phyloP scores from a whole-genome alignment of 2,329 filamentous ascomycete species.

The Cytospora schulzeri region DNA sequence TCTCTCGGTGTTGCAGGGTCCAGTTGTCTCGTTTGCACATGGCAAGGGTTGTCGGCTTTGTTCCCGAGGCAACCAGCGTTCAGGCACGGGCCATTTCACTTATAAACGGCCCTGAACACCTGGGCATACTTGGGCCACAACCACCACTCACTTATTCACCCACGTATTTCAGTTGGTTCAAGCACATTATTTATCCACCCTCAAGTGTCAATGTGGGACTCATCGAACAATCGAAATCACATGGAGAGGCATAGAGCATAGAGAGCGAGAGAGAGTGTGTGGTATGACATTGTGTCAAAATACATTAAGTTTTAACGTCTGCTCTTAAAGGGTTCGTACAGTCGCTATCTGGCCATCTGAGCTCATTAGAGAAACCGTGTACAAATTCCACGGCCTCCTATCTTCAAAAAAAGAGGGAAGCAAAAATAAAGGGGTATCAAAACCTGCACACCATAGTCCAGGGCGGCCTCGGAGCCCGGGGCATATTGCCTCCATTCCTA shows the following conservation, averaged over 20 bases:
- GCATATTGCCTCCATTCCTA: neutral
- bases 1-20: neutral
- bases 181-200: no score
- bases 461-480: conserved; percentile 2
- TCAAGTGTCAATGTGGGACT: no score
- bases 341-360: conserved; percentile 9
- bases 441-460: conserved; percentile 16
- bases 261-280: no score
- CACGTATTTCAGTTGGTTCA: no score
- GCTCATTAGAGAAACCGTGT: neutral
- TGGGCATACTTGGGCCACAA: no score
- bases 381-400: conserved; percentile 16
- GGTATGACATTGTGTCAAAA: conserved; percentile 11
- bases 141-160: neutral
- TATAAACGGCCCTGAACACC: neutral
- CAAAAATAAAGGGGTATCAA: conserved; percentile 25
- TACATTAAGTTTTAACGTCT: conserved; percentile 20
- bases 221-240: neutral
- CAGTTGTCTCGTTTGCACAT: neutral
- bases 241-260: neutral
- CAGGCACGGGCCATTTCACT: neutral
- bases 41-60: no score
- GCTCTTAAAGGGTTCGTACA: conserved; percentile 12
- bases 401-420: conserved; percentile 9
- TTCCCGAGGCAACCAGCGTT: neutral